Conservation (phyloP, 2,329 filamentous ascomycete genomes). For the Chaetomium globosum region DNA sequence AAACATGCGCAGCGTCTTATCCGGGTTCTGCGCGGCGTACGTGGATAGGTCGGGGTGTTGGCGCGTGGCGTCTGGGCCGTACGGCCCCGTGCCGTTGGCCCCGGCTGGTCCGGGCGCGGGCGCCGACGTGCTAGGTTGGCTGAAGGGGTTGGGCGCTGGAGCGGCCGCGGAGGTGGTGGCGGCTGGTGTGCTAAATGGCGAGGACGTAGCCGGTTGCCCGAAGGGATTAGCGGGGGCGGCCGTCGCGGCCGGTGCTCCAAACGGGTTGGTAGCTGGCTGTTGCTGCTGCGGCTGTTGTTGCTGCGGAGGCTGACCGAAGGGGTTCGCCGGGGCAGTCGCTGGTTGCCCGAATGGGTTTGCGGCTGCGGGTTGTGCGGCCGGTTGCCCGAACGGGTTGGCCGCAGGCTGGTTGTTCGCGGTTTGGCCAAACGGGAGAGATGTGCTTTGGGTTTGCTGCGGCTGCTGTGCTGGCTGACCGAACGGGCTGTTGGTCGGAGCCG, state of each 20-base stretch:
- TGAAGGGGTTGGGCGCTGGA: conserved; percentile 37
- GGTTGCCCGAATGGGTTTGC: conserved; percentile 37
- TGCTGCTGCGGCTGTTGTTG: conserved; percentile 13
- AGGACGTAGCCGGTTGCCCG: conserved; percentile 34
- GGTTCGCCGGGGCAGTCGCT: conserved; percentile 28
- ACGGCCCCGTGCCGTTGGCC: conserved; percentile 29
- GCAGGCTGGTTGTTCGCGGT: conserved; percentile 18
- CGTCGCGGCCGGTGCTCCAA: conserved; percentile 28
- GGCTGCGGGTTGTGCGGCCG: conserved; percentile 42
- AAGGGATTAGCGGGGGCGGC: conserved; percentile 35
- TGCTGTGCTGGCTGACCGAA: conserved; percentile 38
- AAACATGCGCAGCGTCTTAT: conserved; percentile 39
- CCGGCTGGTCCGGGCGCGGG: background rate
- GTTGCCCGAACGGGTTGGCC: conserved; percentile 42
- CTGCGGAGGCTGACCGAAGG: conserved; percentile 29
- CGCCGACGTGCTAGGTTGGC: conserved; percentile 23
- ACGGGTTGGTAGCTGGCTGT: conserved; percentile 26
- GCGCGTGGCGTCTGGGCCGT: conserved; percentile 36
- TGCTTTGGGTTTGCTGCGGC: conserved; percentile 30
- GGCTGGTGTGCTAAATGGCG: conserved; percentile 20
- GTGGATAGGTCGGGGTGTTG: conserved; percentile 40
- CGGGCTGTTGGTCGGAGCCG: conserved; percentile 35
- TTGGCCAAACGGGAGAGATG: conserved; percentile 40
- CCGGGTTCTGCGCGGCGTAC: conserved; percentile 38
- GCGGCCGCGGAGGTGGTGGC: background rate